phyloP scores from a whole-genome alignment of 805 yeast genomes.

The Barnettozyma populi region DNA sequence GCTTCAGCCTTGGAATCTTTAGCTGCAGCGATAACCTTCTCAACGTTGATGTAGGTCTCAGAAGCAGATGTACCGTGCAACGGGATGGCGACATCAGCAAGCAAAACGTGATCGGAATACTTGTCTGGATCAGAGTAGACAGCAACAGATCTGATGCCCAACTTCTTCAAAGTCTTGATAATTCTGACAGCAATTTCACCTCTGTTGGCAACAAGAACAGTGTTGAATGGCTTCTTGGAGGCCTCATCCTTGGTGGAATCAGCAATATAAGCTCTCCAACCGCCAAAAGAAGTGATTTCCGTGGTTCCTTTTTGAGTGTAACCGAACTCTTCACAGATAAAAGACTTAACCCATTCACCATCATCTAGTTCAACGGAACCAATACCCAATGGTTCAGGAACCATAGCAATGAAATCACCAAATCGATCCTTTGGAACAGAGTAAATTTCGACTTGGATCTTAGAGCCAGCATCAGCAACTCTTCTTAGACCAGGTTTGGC shows the following conservation, averaged over 20 bases:
- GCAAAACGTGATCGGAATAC: conserved; percentile 78
- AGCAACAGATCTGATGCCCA: conserved; percentile 76
- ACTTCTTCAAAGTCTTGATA: conserved; percentile 77
- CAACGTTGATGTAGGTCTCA: conserved; percentile 82
- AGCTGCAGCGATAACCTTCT: conserved; percentile 83
- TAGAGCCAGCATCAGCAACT: conserved; percentile 40
- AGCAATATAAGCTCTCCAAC: conserved; percentile 68
- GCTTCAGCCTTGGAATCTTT: conserved; percentile 83
- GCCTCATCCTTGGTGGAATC: conserved; percentile 28
- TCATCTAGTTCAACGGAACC: conserved; percentile 81
- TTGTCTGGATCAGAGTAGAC: conserved; percentile 88
- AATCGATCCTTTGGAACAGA: conserved; percentile 71
- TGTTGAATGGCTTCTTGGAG: conserved; percentile 55
- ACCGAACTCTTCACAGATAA: conserved; percentile 90
- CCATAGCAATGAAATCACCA: conserved; percentile 81
- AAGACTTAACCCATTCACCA: conserved; percentile 87
- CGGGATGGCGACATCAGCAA: conserved; percentile 79
- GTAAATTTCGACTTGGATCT: conserved; percentile 76
- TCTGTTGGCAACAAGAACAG: conserved; percentile 92
- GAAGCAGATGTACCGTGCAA: conserved; percentile 81
- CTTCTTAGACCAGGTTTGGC: conserved; percentile 88
- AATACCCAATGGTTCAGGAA: conserved; percentile 92
- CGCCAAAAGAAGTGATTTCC: conserved; percentile 84
- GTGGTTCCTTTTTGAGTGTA: conserved; percentile 64
- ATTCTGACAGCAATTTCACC: conserved; percentile 97